Conservation (phyloP, 192 early-diverging fungal genomes). For the Endogone sp. region DNA sequence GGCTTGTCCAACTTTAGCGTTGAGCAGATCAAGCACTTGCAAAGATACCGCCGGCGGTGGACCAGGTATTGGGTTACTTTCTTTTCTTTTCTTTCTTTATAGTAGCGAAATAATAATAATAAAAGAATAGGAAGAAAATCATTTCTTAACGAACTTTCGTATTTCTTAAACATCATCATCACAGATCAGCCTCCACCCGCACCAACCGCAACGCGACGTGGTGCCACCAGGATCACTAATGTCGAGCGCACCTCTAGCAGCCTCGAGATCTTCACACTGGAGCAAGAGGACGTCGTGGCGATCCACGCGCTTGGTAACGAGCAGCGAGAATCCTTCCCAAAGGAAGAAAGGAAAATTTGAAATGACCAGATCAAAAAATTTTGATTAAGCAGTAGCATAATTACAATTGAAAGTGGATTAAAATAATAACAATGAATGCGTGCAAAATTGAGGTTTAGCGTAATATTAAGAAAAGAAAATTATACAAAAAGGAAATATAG, state of each 20-base stretch:
- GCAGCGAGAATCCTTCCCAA: too few species aligned
- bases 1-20: slow-evolving; percentile 78
- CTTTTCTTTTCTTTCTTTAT: slow-evolving; percentile 24
- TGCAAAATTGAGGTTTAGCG: too few species aligned
- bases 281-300: not conserved
- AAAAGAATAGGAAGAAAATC: slow-evolving; percentile 42
- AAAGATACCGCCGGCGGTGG: slow-evolving; percentile 66
- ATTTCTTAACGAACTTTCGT: too few species aligned
- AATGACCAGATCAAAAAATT: too few species aligned
- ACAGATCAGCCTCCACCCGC: slow-evolving; percentile 37
- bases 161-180: slow-evolving; percentile 32
- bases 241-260: not conserved
- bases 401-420: too few species aligned
- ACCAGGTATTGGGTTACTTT: slow-evolving; percentile 42
- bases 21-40: slow-evolving; percentile 50
- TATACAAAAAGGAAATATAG: too few species aligned
- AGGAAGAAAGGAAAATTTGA: too few species aligned
- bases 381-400: too few species aligned
- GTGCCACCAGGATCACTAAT: not conserved
- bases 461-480: too few species aligned
- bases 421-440: too few species aligned
- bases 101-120: slow-evolving; percentile 55
- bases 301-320: not conserved
- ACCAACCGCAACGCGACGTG: too few species aligned
- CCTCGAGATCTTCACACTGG: not conserved